Base-by-base conservation (phyloP, 768 basidiomycete genomes). In the Pisolithus microcarpus region DNA sequence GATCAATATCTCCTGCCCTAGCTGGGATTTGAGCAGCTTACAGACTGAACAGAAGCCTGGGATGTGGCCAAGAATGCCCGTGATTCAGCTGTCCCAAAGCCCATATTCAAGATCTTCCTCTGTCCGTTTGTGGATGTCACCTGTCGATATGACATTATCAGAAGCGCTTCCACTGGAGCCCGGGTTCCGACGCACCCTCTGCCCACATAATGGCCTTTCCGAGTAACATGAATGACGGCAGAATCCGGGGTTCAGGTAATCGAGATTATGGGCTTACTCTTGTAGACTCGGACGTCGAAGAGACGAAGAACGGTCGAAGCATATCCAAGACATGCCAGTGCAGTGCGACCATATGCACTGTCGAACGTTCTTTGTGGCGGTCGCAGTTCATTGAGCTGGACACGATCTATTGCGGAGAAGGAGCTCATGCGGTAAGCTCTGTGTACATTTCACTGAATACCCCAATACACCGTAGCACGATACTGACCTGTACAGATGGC, bases 291-390 rank as follows among this genome's bases (percentile, higher is more conserved):
- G 30, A 62, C 60, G 59, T 91, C 85, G 56, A 92, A 93, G n/a
- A 92, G 75, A 43, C 87, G 80, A 8, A 92, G 71, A 48, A 91
- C 78, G 0, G 87, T 76, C 49, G 91, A 65, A 1, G 85, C 76
- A 60, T 86, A 89, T 0, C 87, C 84, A 2, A 93, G 73, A 51
- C 81, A 80, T 13, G 81, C 80, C 8, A 92, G 72, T 0, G 88
- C 88, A 0, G 82, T 85, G 24, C 89, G 80, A 37, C 75, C 75
- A 66, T 91, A 91, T 13, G 89, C 87, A 15, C 87, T 88, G 48
- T 91, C 79, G 61, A 90, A 91, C 0, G 90, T 92, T 38, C 90
- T 75, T 56, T 87, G 82, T 26, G 88, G 75, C 1, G 90, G 90
- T 13, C 90, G 77, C 16, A 92, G 66, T 62, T 92, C 89, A 19